phyloP scores from a whole-genome alignment of 768 basidiomycete genomes.

The Pleurotus eryngii region DNA sequence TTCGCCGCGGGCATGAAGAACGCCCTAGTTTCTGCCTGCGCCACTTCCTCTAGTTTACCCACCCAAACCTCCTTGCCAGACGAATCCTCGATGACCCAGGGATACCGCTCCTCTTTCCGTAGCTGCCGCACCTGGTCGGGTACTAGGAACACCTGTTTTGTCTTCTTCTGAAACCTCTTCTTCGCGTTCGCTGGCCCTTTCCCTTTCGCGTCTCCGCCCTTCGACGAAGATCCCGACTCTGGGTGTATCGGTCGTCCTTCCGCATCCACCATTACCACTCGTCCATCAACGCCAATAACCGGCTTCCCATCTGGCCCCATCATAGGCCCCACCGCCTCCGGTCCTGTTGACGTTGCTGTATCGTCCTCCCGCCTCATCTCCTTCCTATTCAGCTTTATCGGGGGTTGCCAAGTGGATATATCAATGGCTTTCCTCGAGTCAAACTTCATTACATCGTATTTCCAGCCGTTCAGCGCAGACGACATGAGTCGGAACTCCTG shows the following conservation, averaged over 20 bases:
- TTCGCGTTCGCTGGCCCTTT: constrained; percentile 47
- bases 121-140: constrained; percentile 76
- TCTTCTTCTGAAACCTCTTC: constrained; percentile 81
- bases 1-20: constrained; percentile 84
- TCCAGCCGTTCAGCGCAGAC: constrained; percentile 80
- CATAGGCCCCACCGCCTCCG: constrained; percentile 67
- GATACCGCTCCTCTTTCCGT: constrained; percentile 82
- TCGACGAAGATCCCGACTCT: constrained; percentile 18
- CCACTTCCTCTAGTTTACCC: constrained; percentile 76
- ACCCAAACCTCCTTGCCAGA: constrained; percentile 72
- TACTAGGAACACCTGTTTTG: constrained; percentile 77
- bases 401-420: constrained; percentile 62
- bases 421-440: constrained; percentile 73
- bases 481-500: constrained; percentile 79
- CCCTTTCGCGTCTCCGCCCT: constrained; percentile 35
- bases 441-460: constrained; percentile 92
- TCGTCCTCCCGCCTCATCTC: constrained; percentile 57
- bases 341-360: constrained; percentile 26
- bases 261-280: constrained; percentile 76
- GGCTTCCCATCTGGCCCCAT: constrained; percentile 81
- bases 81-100: constrained; percentile 89
- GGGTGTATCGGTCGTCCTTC: constrained; percentile 69
- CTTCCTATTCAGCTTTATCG: constrained; percentile 87
- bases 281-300: constrained; percentile 74
- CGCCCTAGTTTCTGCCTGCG: constrained; percentile 67